Conservation (phyloP, 768 basidiomycete genomes). For the Pleurotus giganteus region DNA sequence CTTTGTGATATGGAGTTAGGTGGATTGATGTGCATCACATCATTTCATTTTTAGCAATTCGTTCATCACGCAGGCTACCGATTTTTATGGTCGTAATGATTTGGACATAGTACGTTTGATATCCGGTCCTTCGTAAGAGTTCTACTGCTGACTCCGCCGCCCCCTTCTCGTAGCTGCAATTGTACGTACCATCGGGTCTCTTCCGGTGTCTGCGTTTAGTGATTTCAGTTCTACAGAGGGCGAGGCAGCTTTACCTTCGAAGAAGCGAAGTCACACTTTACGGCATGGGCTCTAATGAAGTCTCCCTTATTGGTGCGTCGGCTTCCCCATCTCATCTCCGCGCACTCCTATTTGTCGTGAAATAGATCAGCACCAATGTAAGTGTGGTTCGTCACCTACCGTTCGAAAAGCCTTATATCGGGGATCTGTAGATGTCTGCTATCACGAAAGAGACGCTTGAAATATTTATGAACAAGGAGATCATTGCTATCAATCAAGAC, state of each 20-base stretch:
- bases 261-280: constrained; percentile 69
- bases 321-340: neutral
- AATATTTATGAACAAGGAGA: constrained; percentile 61
- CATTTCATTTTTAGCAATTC: constrained; percentile 47
- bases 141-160: neutral
- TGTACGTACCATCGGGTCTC: neutral
- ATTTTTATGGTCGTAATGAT: constrained; percentile 69
- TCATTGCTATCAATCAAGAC: constrained; percentile 70
- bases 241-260: constrained; percentile 62
- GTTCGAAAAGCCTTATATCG: neutral
- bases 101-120: constrained; percentile 54
- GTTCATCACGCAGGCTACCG: constrained; percentile 58
- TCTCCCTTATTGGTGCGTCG: constrained; percentile 47
- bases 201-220: neutral
- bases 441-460: constrained; percentile 49
- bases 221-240: constrained; percentile 36
- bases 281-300: constrained; percentile 72
- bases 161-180: neutral
- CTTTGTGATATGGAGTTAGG: neutral
- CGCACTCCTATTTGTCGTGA: neutral
- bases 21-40: neutral
- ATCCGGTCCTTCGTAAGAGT: neutral
- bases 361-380: constrained; percentile 54
- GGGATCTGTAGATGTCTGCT: constrained; percentile 39
- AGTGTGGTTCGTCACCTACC: constrained; percentile 13